Percentiles rank a stretch among this genome's conserved stretches.
phyloP scores from a whole-genome alignment of 1,284 basidiomycete genomes.

The Ceratorhiza oryzae-sativae region DNA sequence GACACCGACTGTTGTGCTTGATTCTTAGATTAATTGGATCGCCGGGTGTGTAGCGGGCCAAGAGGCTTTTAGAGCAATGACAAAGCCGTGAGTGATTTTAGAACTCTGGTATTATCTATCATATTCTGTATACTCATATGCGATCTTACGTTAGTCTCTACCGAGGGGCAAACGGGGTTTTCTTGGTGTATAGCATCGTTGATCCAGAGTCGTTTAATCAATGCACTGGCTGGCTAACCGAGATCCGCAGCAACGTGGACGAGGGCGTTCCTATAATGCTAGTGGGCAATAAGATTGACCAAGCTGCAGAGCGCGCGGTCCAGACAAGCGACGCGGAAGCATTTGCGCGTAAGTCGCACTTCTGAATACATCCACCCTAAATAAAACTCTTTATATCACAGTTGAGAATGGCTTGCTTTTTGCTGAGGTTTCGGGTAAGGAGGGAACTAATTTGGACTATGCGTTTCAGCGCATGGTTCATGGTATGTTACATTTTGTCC shows the following conservation, averaged over 20 bases:
- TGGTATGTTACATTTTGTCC: background rate
- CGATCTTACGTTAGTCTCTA: background rate
- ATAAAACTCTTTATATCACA: background rate
- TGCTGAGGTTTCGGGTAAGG: constrained; percentile 16
- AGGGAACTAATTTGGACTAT: constrained; percentile 18
- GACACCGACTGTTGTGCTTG: too few relatives aligned
- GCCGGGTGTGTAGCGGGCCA: constrained; percentile 8
- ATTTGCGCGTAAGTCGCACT: constrained; percentile 22
- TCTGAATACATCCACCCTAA: too few relatives aligned
- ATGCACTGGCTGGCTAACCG: constrained; percentile 22
- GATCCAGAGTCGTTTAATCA: constrained; percentile 23
- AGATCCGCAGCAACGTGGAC: constrained; percentile 17
- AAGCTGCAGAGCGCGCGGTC: constrained; percentile 2
- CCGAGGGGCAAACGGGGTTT: constrained; percentile 23
- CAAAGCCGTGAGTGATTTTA: constrained; percentile 7
- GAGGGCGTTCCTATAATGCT: constrained; percentile 27
- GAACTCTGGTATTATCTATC: background rate
- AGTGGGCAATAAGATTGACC: constrained; percentile 28
- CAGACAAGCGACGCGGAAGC: constrained; percentile 14
- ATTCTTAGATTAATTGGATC: background rate
- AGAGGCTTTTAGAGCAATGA: constrained; percentile 30
- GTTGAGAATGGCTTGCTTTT: constrained; percentile 22
- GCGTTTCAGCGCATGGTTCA: constrained; percentile 29
- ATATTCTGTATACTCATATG: background rate
- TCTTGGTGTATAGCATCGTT: constrained; percentile 28